A percentile compares a stretch with the other conserved stretches of the same genome.
phyloP scores from a whole-genome alignment of 108 stramenopile species.

The Discostella stelligeroides region DNA sequence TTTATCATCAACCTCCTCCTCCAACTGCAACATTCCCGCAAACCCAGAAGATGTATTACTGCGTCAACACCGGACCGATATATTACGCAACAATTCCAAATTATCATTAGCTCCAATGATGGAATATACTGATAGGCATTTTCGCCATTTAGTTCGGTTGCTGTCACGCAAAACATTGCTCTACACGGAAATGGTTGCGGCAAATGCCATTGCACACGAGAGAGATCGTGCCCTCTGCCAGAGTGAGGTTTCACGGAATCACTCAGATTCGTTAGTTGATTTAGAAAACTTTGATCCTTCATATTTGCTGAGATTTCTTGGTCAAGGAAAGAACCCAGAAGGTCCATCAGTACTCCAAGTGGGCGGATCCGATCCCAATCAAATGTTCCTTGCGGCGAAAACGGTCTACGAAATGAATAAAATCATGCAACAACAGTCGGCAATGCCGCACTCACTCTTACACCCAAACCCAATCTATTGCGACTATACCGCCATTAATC shows the following conservation, averaged over 20 bases:
- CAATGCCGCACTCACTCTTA: not conserved
- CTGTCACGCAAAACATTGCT: conserved; percentile 82
- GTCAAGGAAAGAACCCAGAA: conserved; percentile 56
- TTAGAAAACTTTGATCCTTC: conserved; percentile 15
- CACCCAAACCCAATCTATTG: conserved; percentile 57
- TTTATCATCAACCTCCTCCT: too few species aligned
- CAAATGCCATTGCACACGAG: conserved; percentile 79
- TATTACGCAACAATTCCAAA: conserved; percentile 40
- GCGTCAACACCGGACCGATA: not conserved
- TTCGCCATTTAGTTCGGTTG: conserved; percentile 88
- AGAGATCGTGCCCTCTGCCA: not conserved
- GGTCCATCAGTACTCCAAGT: conserved; percentile 93
- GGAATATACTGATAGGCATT: conserved; percentile 98
- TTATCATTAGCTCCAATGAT: conserved; percentile 98
- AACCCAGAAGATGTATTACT: too few species aligned
- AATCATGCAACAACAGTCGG: conserved; percentile 34
- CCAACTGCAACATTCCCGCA: too few species aligned
- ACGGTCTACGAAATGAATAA: conserved; percentile 72
- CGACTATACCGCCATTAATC: conserved; percentile 95
- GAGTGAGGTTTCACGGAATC: not conserved
- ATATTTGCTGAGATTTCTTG: conserved; percentile 48
- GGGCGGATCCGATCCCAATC: conserved; percentile 91
- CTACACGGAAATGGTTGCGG: conserved; percentile 99
- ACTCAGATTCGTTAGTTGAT: not conserved
- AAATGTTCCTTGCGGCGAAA: conserved; percentile 73